Base-by-base conservation (phyloP, 2,329 filamentous ascomycete species). In the Coniosporium tulheliwenetii region DNA sequence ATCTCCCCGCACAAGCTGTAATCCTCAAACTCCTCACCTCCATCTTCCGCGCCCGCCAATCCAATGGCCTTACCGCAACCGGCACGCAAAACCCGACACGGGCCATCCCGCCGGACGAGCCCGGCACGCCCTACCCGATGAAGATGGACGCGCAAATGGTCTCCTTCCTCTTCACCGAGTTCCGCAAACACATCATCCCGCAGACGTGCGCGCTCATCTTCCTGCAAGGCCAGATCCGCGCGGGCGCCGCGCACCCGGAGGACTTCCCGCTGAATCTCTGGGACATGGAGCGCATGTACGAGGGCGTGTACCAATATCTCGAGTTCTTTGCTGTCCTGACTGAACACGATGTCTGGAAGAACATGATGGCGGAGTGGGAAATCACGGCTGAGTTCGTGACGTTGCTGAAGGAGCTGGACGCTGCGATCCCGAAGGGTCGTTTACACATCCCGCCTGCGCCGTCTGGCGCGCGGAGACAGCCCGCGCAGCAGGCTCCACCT, bases 231-330 rank as follows among this genome's bases (percentile, higher is more conserved):
- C 82, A 94, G 54, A 93, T 95, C 30, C 79, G 85, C 35, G 77
- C 80, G 34, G 78, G 80, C 30, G 71, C 78, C 42, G 77, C 80
- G 12, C 75, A 89, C 44, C 78, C 85, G 0, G 77, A 84, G 45
- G 87, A 95, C 52, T 96, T 95, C 52, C 89, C 89, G 0, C 78
- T 95, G 1, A 93, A 96, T 52, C 73, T 86, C 37, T 96, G 89
- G 89, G 89, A 96, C 52, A 93, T 96, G 81, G 89, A 96, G 57
- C 77, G 89, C 10, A 89, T 93, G 43, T 94, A 93, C 57, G 89
- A 96, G 53, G 89, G 89, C 1, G 76, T 96, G 1, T 85, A 87
- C 39, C 87, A 95, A 58, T 94, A 93, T 54, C 75, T 96, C 1
- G 87, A 95, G 51, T 93, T 96, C 56, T 81, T 95, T 41, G 85